These are phyloP conservation scores for Beta vulgaris DNA, from an alignment of 148 eudicot species.

Conservation along the genomic window DNA sequence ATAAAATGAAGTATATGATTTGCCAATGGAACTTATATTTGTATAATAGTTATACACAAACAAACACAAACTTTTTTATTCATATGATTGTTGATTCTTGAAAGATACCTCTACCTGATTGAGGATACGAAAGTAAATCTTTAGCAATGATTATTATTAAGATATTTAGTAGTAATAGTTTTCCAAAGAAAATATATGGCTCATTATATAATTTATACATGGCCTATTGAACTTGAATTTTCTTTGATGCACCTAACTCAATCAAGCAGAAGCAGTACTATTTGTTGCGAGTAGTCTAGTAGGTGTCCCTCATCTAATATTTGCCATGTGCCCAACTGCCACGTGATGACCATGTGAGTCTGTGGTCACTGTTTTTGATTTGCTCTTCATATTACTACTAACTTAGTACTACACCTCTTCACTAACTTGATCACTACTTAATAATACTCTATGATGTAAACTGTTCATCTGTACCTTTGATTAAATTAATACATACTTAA, in stretches of 20 bases:
- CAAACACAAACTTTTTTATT: too few relatives aligned
- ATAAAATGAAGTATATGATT: too few relatives aligned
- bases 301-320: conserved; percentile 14
- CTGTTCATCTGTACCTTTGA: conserved; percentile 6
- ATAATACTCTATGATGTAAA: conserved; percentile 20
- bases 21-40: too few relatives aligned
- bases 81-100: too few relatives aligned
- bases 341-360: conserved; percentile 34
- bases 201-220: too few relatives aligned
- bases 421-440: conserved; percentile 8
- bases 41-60: too few relatives aligned
- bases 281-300: conserved; percentile 8
- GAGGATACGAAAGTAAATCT: too few relatives aligned
- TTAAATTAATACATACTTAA: neutral
- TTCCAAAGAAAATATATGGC: too few relatives aligned
- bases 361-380: conserved; percentile 25
- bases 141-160: too few relatives aligned
- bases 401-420: neutral
- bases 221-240: conserved; percentile 1
- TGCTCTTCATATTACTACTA: neutral
- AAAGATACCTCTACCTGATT: too few relatives aligned
- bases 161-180: too few relatives aligned
- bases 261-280: neutral
- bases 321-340: conserved; percentile 15
- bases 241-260: neutral